Base-by-base conservation (phyloP, 805 yeast species). In the Saccharomycopsis microspora region DNA sequence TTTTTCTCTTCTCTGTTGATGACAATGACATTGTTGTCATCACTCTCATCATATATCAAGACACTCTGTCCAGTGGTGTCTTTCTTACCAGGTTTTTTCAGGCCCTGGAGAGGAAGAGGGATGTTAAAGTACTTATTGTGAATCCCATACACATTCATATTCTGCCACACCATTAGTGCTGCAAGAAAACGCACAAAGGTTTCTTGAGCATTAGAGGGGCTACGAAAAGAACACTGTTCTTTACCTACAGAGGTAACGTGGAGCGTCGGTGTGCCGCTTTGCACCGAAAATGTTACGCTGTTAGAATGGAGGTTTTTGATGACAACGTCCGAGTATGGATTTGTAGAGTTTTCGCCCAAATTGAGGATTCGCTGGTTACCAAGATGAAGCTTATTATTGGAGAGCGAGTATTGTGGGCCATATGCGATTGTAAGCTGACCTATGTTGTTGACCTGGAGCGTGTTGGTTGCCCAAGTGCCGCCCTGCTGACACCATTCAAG, bases 101-200 rank as follows among this genome's bases (percentile, higher is more conserved):
- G 36, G 4, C 41, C 42, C 11, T 29, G 9, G 9, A 58, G 44
- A 55, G 59, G 39, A 6, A 62, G 54, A 5, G 56, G 54, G 11
- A 56, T 65, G 62, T 55, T 67, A 52, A 66, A 68, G 65, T 74
- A 66, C 56, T 78, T 78, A 52, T 76, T 71, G 33, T 72, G 74
- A 6, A 77, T 61, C 0, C 82, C 82, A 39, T 62, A 65, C 5
- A 76, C 75, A 48, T 64, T 70, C 56, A 78, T 57, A 37, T 69
- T 66, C 51, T 76, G 78, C 85, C 85, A 79, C 46, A 77, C 74
- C 29, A 76, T 54, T 42, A 79, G 58, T 5, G 70, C 56, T 42
- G 74, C 63, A 30, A 78, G 55, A 29, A 79, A 57, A 40, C 64
- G 61, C 33, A 71, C 63, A 48, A 78, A 75, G 2, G 45, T 10